Base-by-base conservation (phyloP, 2,329 filamentous ascomycete species). In the Talaromyces sp. region DNA sequence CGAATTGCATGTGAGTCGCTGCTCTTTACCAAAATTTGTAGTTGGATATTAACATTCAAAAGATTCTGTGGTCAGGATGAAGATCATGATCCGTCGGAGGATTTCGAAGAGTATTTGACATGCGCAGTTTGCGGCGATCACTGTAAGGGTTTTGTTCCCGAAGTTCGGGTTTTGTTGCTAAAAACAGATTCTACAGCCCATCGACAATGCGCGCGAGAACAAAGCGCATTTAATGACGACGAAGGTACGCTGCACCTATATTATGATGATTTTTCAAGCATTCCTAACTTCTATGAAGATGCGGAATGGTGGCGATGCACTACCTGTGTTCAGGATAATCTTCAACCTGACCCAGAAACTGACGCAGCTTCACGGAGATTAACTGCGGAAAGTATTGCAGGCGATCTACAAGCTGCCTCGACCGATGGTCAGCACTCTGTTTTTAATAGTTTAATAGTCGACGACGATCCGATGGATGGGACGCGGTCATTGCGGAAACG, bases 61-160 rank as follows among this genome's bases (percentile, higher is more conserved):
- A 90, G 92, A 69, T 96, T 94, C 73, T 97, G 93, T 79, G 88
- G 88, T 64, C 85, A 92, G 75, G 89, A 91, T 69, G 92, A 96
- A 78, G 90, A 95, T 63, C 84, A 94, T 68, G 92, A 94, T 71
- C 91, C 91, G 1, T 88, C 86, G 68, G 90, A 91, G 69, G 91
- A 93, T 69, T 95, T 89, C 72, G 92, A 95, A 76, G 83, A 89
- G 66, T 92, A 90, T 75, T 82, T 97, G 66, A 82, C 88, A 61
- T 97, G 94, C 77, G 83, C 82, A 66, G 84, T 87, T 68, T 98
- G 94, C 78, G 89, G 89, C 69, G 90, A 94, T 74, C 90, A 92
- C 78, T 89, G 93, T 96, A 83, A 79, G 91, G 86, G 70, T 65
- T 39, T 56, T 39, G 7, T 16, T 22, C 31, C 33, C 19, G 31